Evolutionary conservation across 805 yeast species (phyloP), one percentile per base, ranked within the genome.

Genomic region (Suhomyces sp.): DNA sequence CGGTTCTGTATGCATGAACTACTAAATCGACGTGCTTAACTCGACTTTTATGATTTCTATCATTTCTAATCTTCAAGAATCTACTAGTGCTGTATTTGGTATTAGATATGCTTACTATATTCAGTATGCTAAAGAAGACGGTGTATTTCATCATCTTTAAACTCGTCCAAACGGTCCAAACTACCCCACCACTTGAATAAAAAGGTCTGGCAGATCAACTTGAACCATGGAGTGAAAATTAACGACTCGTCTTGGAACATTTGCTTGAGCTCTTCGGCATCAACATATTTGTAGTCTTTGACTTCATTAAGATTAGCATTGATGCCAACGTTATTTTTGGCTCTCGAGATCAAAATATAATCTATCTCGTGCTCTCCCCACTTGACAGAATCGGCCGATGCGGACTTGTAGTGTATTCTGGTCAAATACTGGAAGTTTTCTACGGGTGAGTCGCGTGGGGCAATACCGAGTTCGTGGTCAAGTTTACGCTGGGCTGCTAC

Each of bases 301-400:
- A 93, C 97, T 68, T 94, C 99, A 56, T 75, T 75, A 43, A 54
- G 59, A 65, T 92, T 94, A 25, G 84, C 80, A 60, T 86, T 86
- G 41, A 87, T 82, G 10, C 71, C 64, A 44, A 84, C 70, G 46
- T 71, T 66, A 41, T 81, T 76, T 50, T 72, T 69, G 19, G 91
- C 73, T 60, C 77, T 80, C 62, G 87, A 85, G 53, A 94, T 84
- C 63, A 94, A 78, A 58, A 94, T 94, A 70, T 94, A 94, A 71
- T 94, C 99, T 58, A 94, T 87, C 72, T 93, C 99, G 64, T 93
- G 99, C 67, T 93, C 99, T 44, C 98, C 98, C 98, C 98, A 93
- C 50, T 81, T 79, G 20, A 85, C 89, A 12, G 65, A 60, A 52
- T 84, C 83, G 45, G 91, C 90, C 56, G 82, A 76, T 3, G 86